Conservation (phyloP, 768 basidiomycete genomes). For the Boletus reticulatus region DNA sequence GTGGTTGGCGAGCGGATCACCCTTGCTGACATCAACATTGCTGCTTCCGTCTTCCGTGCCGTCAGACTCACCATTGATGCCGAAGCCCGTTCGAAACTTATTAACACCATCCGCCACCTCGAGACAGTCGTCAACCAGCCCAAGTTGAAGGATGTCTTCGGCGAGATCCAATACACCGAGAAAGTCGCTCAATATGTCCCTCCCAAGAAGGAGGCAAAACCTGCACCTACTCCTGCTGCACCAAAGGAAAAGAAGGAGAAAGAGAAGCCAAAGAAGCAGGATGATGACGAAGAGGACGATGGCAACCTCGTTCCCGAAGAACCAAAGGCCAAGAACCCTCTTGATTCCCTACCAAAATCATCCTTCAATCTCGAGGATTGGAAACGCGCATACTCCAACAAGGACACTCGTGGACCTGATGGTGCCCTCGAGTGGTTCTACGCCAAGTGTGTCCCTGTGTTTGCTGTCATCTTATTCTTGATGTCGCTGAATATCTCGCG, state of each 20-base stretch:
- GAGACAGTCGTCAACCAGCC: slow-evolving; percentile 90
- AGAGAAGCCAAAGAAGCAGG: slow-evolving; percentile 55
- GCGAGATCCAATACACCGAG: slow-evolving; percentile 57
- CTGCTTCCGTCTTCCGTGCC: slow-evolving; percentile 53
- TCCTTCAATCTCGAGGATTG: slow-evolving; percentile 91
- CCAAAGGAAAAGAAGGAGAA: slow-evolving; percentile 63
- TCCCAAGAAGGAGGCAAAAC: slow-evolving; percentile 66
- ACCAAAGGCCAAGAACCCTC: slow-evolving; percentile 93
- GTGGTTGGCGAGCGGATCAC: slow-evolving; percentile 94
- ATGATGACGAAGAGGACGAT: slow-evolving; percentile 73
- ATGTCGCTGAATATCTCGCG: slow-evolving; percentile 4
- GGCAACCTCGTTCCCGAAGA: slow-evolving; percentile 70
- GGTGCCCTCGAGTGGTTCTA: slow-evolving; percentile 97
- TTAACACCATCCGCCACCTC: slow-evolving; percentile 79
- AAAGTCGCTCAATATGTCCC: slow-evolving; percentile 70
- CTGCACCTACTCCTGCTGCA: slow-evolving; percentile 38
- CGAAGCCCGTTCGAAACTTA: slow-evolving; percentile 57
- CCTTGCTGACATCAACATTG: slow-evolving; percentile 80
- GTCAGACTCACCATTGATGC: slow-evolving; percentile 64
- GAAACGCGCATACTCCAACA: slow-evolving; percentile 98
- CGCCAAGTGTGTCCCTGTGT: slow-evolving; percentile 60
- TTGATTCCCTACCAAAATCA: slow-evolving; percentile 87
- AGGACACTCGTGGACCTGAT: slow-evolving; percentile 83
- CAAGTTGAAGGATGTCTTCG: slow-evolving; percentile 64
- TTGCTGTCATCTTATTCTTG: not conserved